Evolutionary conservation across 2,329 filamentous ascomycete species (phyloP).

Genomic region (Aspergillus quadrilineatus): DNA sequence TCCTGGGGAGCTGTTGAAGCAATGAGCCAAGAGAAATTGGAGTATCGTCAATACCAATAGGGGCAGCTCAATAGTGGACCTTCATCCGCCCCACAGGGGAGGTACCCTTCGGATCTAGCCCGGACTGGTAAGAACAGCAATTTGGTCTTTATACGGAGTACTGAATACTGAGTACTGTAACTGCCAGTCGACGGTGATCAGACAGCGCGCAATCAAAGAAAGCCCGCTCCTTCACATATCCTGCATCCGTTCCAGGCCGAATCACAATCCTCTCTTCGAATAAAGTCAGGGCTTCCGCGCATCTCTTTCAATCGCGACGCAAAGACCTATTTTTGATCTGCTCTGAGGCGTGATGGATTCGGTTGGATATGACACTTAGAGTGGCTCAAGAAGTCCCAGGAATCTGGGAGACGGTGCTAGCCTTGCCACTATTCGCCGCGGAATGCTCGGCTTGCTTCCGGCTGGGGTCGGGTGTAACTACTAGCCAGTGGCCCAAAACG

Average conservation of each 20-base stretch:
- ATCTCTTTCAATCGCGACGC: not conserved
- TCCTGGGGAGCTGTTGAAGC: not conserved
- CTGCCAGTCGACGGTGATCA: not conserved
- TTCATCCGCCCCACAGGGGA: constrained; percentile 5
- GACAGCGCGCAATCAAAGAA: not conserved
- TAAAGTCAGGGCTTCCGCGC: constrained; percentile 4
- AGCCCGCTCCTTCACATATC: not conserved
- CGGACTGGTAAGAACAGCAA: not conserved
- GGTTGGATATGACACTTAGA: constrained; percentile 6
- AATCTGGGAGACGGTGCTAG: constrained; percentile 23
- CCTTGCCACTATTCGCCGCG: constrained; percentile 17
- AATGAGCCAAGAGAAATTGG: constrained; percentile 3
- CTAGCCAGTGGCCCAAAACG: not conserved
- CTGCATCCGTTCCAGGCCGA: no score
- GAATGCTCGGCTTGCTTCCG: constrained; percentile 23
- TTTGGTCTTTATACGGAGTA: not conserved
- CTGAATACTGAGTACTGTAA: not conserved
- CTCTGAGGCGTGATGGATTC: not conserved
- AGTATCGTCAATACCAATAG: constrained; percentile 7
- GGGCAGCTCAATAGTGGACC: constrained; percentile 5
- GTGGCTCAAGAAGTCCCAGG: constrained; percentile 17
- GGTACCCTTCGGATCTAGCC: constrained; percentile 8
- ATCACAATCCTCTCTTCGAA: not conserved
- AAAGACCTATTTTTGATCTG: not conserved
- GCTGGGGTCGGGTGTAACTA: constrained; percentile 15